These are phyloP conservation scores for Lactifluus piperatus DNA, from an alignment of 768 basidiomycete genomes.

Conservation along the genomic window DNA sequence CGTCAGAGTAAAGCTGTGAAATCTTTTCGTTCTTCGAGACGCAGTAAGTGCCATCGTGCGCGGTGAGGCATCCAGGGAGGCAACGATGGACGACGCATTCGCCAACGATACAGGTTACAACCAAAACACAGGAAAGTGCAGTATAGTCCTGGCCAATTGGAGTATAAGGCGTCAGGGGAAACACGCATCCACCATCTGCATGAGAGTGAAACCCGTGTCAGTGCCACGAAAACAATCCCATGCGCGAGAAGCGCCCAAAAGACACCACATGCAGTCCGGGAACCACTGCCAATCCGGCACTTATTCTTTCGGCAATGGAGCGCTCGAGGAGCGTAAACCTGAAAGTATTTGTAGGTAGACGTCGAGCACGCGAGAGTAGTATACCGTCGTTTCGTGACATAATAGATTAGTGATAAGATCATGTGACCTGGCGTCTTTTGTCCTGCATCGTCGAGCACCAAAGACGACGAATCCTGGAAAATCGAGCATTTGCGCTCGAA, in stretches of 20 bases:
- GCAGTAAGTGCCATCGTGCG: conserved; percentile 21
- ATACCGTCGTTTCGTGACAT: too few relatives aligned
- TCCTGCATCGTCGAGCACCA: too few relatives aligned
- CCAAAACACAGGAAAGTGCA: conserved; percentile 38
- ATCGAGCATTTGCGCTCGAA: too few relatives aligned
- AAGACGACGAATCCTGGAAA: too few relatives aligned
- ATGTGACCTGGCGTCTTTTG: too few relatives aligned
- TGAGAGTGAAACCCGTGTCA: too few relatives aligned
- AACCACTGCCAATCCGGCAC: too few relatives aligned
- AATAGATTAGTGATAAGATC: too few relatives aligned
- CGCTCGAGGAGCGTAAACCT: too few relatives aligned
- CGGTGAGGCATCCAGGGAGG: conserved; percentile 31
- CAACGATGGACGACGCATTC: conserved; percentile 39
- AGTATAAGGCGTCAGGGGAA: conserved; percentile 26
- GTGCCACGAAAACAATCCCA: conserved; percentile 30
- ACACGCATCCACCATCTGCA: conserved; percentile 41
- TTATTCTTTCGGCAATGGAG: too few relatives aligned
- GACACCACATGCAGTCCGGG: conserved; percentile 37
- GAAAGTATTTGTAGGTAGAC: too few relatives aligned
- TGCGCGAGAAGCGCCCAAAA: conserved; percentile 29
- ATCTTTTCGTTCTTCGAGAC: neutral
- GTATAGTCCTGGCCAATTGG: conserved; percentile 41
- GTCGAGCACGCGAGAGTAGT: too few relatives aligned
- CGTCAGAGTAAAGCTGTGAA: neutral
- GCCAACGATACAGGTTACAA: conserved; percentile 39